A percentile compares a stretch with the other conserved stretches of the same genome.
Evolutionary conservation across 2,329 filamentous ascomycete genomes (phyloP).

Genomic region (Pseudogymnoascus sp.): DNA sequence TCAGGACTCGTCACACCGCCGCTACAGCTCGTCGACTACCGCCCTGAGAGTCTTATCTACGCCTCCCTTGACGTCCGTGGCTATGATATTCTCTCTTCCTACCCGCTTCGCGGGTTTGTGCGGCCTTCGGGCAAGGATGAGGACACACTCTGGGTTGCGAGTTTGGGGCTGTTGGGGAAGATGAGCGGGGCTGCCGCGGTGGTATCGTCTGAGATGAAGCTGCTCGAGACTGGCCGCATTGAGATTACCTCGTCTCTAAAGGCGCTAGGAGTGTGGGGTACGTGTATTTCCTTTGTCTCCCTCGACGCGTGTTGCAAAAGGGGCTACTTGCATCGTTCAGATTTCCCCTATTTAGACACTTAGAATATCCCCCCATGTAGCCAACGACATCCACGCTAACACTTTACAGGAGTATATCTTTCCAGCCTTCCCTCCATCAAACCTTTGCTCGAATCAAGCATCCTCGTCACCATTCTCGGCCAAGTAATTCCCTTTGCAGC

Average conservation of each 20-base stretch:
- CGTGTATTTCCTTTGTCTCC: slow-evolving; percentile 20
- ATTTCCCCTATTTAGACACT: neutral
- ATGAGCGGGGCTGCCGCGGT: slow-evolving; percentile 85
- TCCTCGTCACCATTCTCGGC: slow-evolving; percentile 69
- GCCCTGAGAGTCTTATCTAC: slow-evolving; percentile 44
- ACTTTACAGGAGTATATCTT: slow-evolving; percentile 61
- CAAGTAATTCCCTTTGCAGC: slow-evolving; percentile 59
- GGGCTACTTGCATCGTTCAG: neutral
- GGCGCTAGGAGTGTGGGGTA: slow-evolving; percentile 67
- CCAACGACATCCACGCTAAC: slow-evolving; percentile 11
- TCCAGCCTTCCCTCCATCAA: slow-evolving; percentile 52
- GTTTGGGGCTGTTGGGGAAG: slow-evolving; percentile 73
- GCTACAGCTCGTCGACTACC: slow-evolving; percentile 33
- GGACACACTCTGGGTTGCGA: slow-evolving; percentile 47
- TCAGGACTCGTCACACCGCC: slow-evolving; percentile 53
- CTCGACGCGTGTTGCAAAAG: neutral
- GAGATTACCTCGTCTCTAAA: slow-evolving; percentile 64
- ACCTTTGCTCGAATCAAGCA: slow-evolving; percentile 48
- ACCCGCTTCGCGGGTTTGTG: slow-evolving; percentile 53
- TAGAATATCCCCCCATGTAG: neutral
- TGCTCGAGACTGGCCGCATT: slow-evolving; percentile 52
- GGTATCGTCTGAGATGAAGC: slow-evolving; percentile 49
- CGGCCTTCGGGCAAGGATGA: slow-evolving; percentile 26
- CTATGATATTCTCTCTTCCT: slow-evolving; percentile 76
- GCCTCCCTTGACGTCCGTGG: slow-evolving; percentile 55